These are phyloP conservation scores for Lichtheimia hyalospora DNA, from an alignment of 371 early-diverging fungal genomes.

Conservation along the genomic window DNA sequence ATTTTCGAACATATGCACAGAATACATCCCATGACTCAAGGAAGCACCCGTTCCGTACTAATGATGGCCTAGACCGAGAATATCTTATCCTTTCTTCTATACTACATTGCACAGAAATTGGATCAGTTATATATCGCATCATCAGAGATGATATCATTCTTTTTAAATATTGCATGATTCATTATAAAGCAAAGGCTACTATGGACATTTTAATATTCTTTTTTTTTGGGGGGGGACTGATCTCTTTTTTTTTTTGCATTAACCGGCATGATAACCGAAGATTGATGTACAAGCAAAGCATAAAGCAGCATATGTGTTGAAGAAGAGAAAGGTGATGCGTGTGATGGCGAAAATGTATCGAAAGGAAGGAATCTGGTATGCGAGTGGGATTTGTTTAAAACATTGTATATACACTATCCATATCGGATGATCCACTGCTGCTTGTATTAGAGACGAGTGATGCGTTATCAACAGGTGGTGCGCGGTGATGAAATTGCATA, in stretches of 20 bases:
- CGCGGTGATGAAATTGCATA: conserved; percentile 1
- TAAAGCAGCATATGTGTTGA: no score
- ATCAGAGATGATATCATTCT: neutral
- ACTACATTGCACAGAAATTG: neutral
- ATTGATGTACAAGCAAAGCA: no score
- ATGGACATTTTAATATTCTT: neutral
- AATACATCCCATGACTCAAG: no score
- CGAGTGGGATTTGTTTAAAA: neutral
- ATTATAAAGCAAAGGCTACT: neutral
- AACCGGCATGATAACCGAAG: neutral
- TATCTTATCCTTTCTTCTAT: neutral
- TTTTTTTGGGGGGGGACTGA: neutral
- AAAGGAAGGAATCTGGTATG: no score
- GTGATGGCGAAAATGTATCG: no score
- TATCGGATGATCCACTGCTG: neutral
- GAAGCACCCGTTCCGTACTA: neutral
- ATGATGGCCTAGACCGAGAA: neutral
- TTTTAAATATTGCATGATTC: neutral
- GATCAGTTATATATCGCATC: neutral
- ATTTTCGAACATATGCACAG: no score
- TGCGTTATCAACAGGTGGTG: neutral
- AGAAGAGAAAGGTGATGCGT: no score
- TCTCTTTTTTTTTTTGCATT: neutral
- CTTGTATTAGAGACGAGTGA: neutral
- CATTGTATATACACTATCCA: conserved; percentile 2